Percentiles rank a stretch among this genome's conserved stretches.
Evolutionary conservation across 2,329 filamentous ascomycete genomes (phyloP).

Genomic region (Phaeosphaeriaceae sp.): DNA sequence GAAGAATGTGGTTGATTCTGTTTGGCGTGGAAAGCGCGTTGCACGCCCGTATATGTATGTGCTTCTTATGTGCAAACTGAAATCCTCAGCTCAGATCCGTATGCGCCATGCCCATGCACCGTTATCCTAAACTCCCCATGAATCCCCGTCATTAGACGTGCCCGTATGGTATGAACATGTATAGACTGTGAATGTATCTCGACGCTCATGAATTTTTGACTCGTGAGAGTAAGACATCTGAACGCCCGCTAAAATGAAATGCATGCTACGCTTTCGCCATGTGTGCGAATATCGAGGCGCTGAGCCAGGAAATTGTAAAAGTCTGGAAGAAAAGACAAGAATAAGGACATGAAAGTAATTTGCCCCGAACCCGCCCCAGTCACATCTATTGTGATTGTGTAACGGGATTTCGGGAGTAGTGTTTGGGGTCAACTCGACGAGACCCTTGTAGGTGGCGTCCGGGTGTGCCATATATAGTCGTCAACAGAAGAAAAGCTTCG

Average conservation of each 20-base stretch:
- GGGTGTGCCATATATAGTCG: neutral
- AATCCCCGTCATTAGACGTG: constrained; percentile 16
- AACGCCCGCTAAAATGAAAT: constrained; percentile 31
- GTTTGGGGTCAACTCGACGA: neutral
- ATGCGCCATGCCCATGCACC: constrained; percentile 29
- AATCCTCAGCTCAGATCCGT: constrained; percentile 14
- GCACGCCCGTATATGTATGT: constrained; percentile 2
- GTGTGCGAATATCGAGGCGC: constrained; percentile 6
- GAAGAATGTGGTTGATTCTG: neutral
- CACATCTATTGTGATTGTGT: neutral
- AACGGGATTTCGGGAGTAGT: neutral
- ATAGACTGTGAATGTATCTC: constrained; percentile 11
- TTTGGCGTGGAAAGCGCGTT: neutral
- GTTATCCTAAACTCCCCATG: constrained; percentile 26
- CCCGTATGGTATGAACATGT: constrained; percentile 32
- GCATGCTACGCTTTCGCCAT: constrained; percentile 8
- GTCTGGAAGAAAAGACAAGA: constrained; percentile 13
- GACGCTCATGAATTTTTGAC: constrained; percentile 31
- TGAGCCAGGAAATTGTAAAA: neutral
- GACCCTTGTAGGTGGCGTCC: constrained; percentile 10
- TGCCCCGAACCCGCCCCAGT: neutral
- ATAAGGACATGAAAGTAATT: constrained; percentile 5
- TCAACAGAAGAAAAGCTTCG: constrained; percentile 9
- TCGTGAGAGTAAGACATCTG: constrained; percentile 32
- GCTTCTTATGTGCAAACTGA: constrained; percentile 13